These are phyloP conservation scores for Asterochloris sp. DNA, from an alignment of 139 green algal genomes.

Conservation along the genomic window DNA sequence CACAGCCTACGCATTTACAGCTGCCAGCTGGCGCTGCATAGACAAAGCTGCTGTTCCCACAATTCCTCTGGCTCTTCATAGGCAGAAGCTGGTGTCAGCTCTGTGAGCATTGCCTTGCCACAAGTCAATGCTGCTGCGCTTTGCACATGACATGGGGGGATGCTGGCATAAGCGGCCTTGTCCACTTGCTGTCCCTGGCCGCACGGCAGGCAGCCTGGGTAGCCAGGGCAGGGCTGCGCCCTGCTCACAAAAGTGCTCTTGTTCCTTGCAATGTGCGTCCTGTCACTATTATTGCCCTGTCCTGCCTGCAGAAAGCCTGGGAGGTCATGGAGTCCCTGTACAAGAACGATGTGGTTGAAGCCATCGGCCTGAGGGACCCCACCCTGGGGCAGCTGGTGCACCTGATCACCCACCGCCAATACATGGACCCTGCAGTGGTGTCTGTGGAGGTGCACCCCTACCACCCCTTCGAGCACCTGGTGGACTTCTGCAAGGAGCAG, in stretches of 20 bases:
- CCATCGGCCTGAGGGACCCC: constrained; percentile 76
- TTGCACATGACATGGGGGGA: no score
- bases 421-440: constrained; percentile 43
- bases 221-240: no score
- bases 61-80: no score
- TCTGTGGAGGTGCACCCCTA: constrained; percentile 83
- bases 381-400: constrained; percentile 45
- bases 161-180: no score
- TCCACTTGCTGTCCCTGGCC: no score
- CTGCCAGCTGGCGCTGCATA: no score
- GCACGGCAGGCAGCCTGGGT: no score
- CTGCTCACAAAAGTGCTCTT: background rate
- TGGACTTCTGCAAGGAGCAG: constrained; percentile 48
- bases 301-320: constrained; percentile 45
- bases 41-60: no score
- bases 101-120: no score
- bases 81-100: no score
- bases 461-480: constrained; percentile 62
- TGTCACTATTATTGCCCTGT: background rate
- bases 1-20: no score
- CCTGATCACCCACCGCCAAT: constrained; percentile 31
- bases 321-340: constrained; percentile 35
- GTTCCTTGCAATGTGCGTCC: background rate
- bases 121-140: no score
- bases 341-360: constrained; percentile 44